Conservation (phyloP, 2,329 filamentous ascomycete species). For the Fusarium nematophilum region DNA sequence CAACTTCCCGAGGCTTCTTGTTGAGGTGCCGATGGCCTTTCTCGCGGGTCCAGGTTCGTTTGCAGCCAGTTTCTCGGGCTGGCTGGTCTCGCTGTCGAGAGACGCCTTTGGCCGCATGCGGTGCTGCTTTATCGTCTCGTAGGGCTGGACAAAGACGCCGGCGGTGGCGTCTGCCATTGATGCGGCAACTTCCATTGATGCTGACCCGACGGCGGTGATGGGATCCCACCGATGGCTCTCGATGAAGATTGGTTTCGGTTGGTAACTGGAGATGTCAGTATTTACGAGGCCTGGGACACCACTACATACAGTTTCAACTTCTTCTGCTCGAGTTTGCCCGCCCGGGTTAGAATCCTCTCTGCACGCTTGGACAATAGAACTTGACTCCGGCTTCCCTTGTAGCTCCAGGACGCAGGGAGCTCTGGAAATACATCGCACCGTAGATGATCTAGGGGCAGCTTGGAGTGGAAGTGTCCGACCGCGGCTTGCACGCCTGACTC, state of each 20-base stretch:
- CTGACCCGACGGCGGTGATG: constrained; percentile 1
- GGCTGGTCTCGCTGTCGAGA: neutral
- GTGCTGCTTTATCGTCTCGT: constrained; percentile 1
- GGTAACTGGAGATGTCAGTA: neutral
- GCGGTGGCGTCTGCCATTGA: constrained; percentile 3
- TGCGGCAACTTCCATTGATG: neutral
- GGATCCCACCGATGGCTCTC: constrained; percentile 6
- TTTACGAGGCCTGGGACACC: too few relatives aligned
- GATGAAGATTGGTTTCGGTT: neutral
- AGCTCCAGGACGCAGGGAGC: neutral
- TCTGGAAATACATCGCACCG: neutral
- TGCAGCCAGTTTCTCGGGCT: neutral
- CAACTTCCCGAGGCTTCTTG: neutral
- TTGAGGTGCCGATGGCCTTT: constrained; percentile 1
- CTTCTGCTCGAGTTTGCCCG: neutral
- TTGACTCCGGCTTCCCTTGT: neutral
- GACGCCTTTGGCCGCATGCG: neutral
- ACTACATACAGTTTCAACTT: constrained; percentile 1
- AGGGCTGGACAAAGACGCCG: neutral
- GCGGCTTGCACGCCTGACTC: neutral
- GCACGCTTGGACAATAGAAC: neutral
- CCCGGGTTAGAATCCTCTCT: neutral
- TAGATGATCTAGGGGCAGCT: neutral
- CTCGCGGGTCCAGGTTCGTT: too few relatives aligned
- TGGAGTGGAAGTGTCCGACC: constrained; percentile 4